Percentiles rank a stretch among this genome's conserved stretches.
These are phyloP conservation scores for Dalbergia cultrata DNA, from an alignment of 306 rosid genomes.

Conservation along the genomic window DNA sequence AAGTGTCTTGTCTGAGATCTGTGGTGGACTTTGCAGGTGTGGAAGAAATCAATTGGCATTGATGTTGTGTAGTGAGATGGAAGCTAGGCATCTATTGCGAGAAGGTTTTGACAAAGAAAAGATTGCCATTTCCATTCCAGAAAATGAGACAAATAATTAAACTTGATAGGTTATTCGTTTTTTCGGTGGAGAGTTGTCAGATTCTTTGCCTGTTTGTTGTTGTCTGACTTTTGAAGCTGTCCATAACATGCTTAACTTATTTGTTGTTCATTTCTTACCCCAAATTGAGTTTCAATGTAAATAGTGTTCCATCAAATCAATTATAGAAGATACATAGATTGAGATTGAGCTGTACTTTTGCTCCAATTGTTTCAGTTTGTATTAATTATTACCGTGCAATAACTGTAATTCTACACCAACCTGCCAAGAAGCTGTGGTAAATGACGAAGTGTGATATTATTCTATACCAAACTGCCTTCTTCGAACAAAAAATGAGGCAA, in stretches of 20 bases:
- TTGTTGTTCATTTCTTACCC: slow-evolving; percentile 1
- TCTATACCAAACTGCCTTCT: slow-evolving; percentile 19
- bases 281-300: slow-evolving; percentile 20
- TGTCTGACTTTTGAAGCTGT: slow-evolving; percentile 15
- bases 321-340: background rate
- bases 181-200: background rate
- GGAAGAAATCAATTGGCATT: slow-evolving; percentile 59
- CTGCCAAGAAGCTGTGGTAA: background rate
- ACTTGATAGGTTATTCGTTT: slow-evolving; percentile 13
- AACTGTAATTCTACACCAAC: slow-evolving; percentile 25
- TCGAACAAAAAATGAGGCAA: slow-evolving; percentile 17
- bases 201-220: background rate
- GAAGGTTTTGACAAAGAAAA: slow-evolving; percentile 56
- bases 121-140: slow-evolving; percentile 9
- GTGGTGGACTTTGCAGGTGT: slow-evolving; percentile 58
- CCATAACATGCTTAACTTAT: slow-evolving; percentile 35
- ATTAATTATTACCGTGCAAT: background rate
- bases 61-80: slow-evolving; percentile 55
- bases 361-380: slow-evolving; percentile 22
- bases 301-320: slow-evolving; percentile 28
- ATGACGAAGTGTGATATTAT: background rate
- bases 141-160: slow-evolving; percentile 45
- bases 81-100: slow-evolving; percentile 55
- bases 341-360: slow-evolving; percentile 23
- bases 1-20: slow-evolving; percentile 59